Conservation (phyloP, 805 yeast species). For the Jamesozyma jinghongensis region DNA sequence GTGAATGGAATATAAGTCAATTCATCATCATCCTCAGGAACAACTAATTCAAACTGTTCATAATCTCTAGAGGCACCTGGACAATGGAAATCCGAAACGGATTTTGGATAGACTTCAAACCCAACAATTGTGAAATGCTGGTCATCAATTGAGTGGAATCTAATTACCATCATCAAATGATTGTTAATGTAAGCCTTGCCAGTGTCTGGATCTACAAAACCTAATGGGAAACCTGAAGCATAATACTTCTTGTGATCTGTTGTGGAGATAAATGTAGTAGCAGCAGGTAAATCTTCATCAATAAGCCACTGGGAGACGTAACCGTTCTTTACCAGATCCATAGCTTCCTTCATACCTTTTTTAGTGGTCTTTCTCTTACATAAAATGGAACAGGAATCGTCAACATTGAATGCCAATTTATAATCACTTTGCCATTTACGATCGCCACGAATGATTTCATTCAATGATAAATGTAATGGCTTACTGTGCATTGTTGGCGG, state of each 20-base stretch:
- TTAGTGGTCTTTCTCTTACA: conserved; percentile 59
- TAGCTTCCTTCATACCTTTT: conserved; percentile 46
- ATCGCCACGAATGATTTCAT: conserved; percentile 75
- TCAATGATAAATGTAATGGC: conserved; percentile 58
- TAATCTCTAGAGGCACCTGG: conserved; percentile 64
- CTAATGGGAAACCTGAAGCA: conserved; percentile 81
- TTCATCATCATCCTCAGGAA: conserved; percentile 30
- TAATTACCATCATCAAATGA: conserved; percentile 71
- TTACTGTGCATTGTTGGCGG: conserved; percentile 48
- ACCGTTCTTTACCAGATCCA: conserved; percentile 51
- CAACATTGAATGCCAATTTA: conserved; percentile 52
- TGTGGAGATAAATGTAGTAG: conserved; percentile 65
- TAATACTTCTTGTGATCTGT: conserved; percentile 58
- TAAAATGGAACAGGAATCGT: conserved; percentile 52
- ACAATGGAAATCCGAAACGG: conserved; percentile 58
- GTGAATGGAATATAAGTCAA: conserved; percentile 59
- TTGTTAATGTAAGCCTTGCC: conserved; percentile 61
- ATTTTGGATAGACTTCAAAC: conserved; percentile 80
- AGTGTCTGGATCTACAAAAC: conserved; percentile 44
- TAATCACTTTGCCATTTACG: conserved; percentile 70
- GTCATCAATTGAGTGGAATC: conserved; percentile 50
- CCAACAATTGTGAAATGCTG: conserved; percentile 62
- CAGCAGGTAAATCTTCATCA: conserved; percentile 73
- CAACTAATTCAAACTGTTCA: conserved; percentile 45
- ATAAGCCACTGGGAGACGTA: conserved; percentile 78